Conservation (phyloP, 768 basidiomycete species). For the Lentinula lateritia region DNA sequence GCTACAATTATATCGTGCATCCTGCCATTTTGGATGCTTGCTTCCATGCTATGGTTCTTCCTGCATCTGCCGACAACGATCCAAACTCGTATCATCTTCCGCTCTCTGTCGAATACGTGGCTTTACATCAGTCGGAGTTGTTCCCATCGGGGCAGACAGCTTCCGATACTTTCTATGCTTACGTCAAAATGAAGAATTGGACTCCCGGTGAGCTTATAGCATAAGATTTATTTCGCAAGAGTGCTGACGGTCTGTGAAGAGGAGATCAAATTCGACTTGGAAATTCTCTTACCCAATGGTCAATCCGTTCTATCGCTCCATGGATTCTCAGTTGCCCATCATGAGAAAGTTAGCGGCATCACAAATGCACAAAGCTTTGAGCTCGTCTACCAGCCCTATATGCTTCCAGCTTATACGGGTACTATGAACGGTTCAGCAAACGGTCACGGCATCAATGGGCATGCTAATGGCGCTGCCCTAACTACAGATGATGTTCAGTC, state of each 20-base stretch:
- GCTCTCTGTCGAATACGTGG: not conserved
- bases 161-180: not conserved
- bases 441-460: not conserved
- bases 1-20: constrained; percentile 17
- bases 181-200: not conserved
- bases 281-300: not conserved
- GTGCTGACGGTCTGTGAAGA: not conserved
- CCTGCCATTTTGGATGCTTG: constrained; percentile 25
- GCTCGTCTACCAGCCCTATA: not conserved
- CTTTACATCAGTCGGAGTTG: not conserved
- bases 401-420: not conserved
- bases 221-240: not conserved
- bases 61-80: constrained; percentile 15
- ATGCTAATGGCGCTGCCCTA: not conserved
- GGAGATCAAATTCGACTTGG: constrained; percentile 2
- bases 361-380: not conserved
- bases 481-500: not conserved
- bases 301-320: not conserved
- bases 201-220: not conserved
- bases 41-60: constrained; percentile 19
- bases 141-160: not conserved
- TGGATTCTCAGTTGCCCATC: constrained; percentile 1
- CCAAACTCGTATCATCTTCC: constrained; percentile 20
- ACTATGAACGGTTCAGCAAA: not conserved
- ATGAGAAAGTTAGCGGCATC: not conserved